Evolutionary conservation across 2,329 filamentous ascomycete species (phyloP), one percentile per base, ranked within the genome.

Genomic region (Zymoseptoria pseudotritici): DNA sequence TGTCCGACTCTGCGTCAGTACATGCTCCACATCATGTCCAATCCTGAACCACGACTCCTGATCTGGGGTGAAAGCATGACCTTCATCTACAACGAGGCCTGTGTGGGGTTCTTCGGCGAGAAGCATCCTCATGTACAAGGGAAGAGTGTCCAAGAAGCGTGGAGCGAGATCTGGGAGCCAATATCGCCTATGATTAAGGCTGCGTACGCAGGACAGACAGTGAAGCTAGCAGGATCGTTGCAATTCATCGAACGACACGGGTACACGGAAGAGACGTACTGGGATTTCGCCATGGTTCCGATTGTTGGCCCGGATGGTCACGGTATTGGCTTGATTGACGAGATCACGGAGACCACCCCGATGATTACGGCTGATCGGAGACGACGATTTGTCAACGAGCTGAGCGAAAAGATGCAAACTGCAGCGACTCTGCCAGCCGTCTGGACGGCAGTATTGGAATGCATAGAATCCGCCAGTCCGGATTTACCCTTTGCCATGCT

Each of bases 41-140:
- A 72, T 54, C 70, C 71, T 2, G 60, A 69, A 22, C 70, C 71
- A 8, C 64, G 70, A 3, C 56, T 71, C 22, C 29, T 73, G 3
- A 57, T 73, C 5, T 72, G 67, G 72, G 74, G 75, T 7, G 61
- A 71, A 6, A 66, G 72, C 2, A 69, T 72, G 51, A 66, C 62
- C 0, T 65, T 70, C 31, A 61, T 72, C 13, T 70, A 72, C 61
- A 72, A 72, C 59, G 70, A 70, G 52, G 64, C 67, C 6, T 69
- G 65, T 36, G 63, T 67, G 8, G 65, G 65, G 9, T 22, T 72
- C 4, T 67, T 68, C 21, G 68, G 62, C 11, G 53, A 58, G 1
- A 68, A 67, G 57, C 69, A 72, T 54, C 68, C 70, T 1, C 50
- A 49, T 5, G 62, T 57, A 24, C 56, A 71, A 20, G 70, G 69